phyloP scores from a whole-genome alignment of 257 asterid species.

The Solanum corneliomulleri region DNA sequence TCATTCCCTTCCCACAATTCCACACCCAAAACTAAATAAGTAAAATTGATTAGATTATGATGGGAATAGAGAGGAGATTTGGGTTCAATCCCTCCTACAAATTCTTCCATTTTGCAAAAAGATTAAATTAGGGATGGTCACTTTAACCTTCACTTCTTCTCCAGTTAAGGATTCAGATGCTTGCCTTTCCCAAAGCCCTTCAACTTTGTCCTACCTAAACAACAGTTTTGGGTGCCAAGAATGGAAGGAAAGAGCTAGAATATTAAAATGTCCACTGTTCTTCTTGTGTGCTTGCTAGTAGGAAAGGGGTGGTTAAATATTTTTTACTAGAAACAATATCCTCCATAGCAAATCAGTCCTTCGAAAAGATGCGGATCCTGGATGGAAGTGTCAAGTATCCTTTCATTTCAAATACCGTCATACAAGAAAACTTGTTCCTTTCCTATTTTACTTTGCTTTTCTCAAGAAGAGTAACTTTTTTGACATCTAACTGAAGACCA shows the following conservation, averaged over 20 bases:
- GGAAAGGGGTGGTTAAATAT: background rate
- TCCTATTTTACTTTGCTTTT: background rate
- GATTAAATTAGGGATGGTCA: background rate
- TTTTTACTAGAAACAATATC: background rate
- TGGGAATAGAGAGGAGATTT: background rate
- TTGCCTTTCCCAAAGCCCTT: background rate
- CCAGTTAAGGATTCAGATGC: background rate
- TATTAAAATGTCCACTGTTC: background rate
- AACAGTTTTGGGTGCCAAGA: background rate
- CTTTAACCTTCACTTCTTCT: background rate
- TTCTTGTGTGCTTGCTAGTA: background rate
- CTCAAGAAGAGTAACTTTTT: background rate
- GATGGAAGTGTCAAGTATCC: background rate
- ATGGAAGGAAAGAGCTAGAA: background rate
- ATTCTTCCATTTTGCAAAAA: background rate
- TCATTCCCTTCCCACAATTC: background rate
- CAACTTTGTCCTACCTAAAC: background rate
- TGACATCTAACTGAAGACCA: background rate
- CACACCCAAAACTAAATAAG: background rate
- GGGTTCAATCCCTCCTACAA: background rate
- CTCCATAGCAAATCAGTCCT: background rate
- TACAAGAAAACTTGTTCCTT: background rate
- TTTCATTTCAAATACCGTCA: background rate
- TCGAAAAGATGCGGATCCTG: background rate
- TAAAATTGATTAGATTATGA: background rate